A percentile compares a stretch with the other conserved stretches of the same genome.
Conservation (phyloP, 2,329 filamentous ascomycete species). For the Calonectria pteridis region DNA sequence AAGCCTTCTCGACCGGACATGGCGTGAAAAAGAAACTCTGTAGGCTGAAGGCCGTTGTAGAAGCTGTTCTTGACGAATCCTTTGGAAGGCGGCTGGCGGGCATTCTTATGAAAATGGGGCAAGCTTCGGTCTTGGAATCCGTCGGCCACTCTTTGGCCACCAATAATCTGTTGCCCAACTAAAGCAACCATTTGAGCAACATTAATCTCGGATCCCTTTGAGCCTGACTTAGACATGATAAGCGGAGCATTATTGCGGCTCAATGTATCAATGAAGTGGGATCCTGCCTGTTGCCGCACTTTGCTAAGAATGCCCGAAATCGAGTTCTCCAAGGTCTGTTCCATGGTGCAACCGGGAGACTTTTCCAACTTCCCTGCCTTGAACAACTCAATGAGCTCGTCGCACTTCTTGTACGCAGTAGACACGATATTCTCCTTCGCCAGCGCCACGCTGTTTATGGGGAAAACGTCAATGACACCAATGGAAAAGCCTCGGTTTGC, state of each 20-base stretch:
- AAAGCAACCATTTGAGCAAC: slow-evolving; percentile 99
- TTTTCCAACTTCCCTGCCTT: slow-evolving; percentile 86
- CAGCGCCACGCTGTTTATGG: slow-evolving; percentile 75
- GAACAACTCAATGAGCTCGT: slow-evolving; percentile 83
- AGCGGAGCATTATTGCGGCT: slow-evolving; percentile 93
- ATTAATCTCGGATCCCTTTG: slow-evolving; percentile 97
- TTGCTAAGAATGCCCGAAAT: slow-evolving; percentile 93
- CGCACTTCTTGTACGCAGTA: slow-evolving; percentile 83
- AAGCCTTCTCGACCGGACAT: slow-evolving; percentile 98
- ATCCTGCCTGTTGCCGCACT: slow-evolving; percentile 90
- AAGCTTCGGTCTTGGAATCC: slow-evolving; percentile 96
- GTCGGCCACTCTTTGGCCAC: slow-evolving; percentile 90
- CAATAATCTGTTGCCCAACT: slow-evolving; percentile 98
- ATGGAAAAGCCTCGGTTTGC: slow-evolving; percentile 96
- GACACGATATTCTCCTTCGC: slow-evolving; percentile 83
- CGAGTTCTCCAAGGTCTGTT: slow-evolving; percentile 89
- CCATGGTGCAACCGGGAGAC: slow-evolving; percentile 88
- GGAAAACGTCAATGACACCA: slow-evolving; percentile 94
- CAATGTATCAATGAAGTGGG: slow-evolving; percentile 89
- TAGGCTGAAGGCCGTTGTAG: slow-evolving; percentile 89
- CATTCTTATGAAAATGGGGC: slow-evolving; percentile 95
- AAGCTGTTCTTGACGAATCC: slow-evolving; percentile 98
- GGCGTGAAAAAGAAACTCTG: slow-evolving; percentile 97
- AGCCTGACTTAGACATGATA: slow-evolving; percentile 97
- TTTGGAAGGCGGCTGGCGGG: slow-evolving; percentile 90